Evolutionary conservation across 495 filamentous ascomycete genomes (phyloP), one percentile per base, ranked within the genome.

Genomic region (Hypoxylon subgilvum): DNA sequence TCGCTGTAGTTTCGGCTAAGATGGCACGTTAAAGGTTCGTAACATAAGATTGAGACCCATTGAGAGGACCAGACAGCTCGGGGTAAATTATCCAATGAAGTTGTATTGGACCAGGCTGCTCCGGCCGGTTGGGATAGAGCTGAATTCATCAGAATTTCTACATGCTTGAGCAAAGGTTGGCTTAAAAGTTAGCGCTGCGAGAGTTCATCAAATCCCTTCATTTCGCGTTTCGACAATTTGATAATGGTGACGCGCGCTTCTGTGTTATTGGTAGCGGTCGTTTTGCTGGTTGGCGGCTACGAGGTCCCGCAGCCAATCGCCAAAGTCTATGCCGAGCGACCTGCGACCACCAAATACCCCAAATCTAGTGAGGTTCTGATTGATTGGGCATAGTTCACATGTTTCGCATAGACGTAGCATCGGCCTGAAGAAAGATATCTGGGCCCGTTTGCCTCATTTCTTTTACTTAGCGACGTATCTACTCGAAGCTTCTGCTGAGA

Each of bases 151-250:
- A 17, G 23, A 45, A 25, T 21, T 28, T 19, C 16, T 16, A 36
- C 21, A 8, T 28, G 13, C 4, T 52, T 36, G 25, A 40, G 45
- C 22, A 60, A 63, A 53, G 49, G 58, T 51, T 55, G 49, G 52
- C 18, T 69, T n/a, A n/a, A n/a, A n/a, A n/a, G n/a, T n/a, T 67
- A 69, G 67, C 67, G 67, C 67, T 46, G 64, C 27, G 16, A 17
- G 36, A 51, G 14, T 44, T 57, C 40, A 14, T 60, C 14, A 14
- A 31, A 39, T 45, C 40, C 25, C 25, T 49, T 53, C 31, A 46
- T 53, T 43, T 65, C 22, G 31, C 34, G 67, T 69, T 69, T 67
- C 57, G 63, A 27, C 25, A 28, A 46, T 19, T 49, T 31, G 23
- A 47, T 12, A 7, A 43, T 34, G 39, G 44, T 58, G 56, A 69